phyloP scores from a whole-genome alignment of 805 yeast species.

The Ogataea pignaliae region DNA sequence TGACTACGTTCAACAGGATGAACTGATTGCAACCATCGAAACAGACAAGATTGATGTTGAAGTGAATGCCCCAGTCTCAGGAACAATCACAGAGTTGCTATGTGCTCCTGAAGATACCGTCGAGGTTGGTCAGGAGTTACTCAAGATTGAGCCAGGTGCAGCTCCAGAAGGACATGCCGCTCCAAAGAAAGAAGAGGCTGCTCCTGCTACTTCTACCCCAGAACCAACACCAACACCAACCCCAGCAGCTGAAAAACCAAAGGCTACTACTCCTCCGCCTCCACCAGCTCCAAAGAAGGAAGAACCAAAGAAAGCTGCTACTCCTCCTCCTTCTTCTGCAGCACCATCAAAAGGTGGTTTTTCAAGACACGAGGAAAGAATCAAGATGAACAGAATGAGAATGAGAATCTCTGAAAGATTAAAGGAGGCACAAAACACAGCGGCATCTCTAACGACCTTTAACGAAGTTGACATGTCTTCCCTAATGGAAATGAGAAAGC shows the following conservation, averaged over 20 bases:
- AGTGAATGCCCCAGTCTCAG: slow-evolving; percentile 90
- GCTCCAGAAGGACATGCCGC: slow-evolving; percentile 58
- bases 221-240: slow-evolving; percentile 15
- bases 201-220: slow-evolving; percentile 27
- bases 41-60: slow-evolving; percentile 98
- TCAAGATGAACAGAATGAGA: slow-evolving; percentile 99
- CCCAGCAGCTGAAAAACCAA: slow-evolving; percentile 13
- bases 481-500: slow-evolving; percentile 88
- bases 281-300: slow-evolving; percentile 13
- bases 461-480: slow-evolving; percentile 97
- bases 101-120: slow-evolving; percentile 89
- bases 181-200: slow-evolving; percentile 27
- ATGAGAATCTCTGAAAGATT: slow-evolving; percentile 97
- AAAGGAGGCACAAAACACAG: slow-evolving; percentile 98
- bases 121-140: slow-evolving; percentile 89
- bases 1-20: slow-evolving; percentile 82
- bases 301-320: slow-evolving; percentile 14
- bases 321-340: slow-evolving; percentile 26
- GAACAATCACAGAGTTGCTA: slow-evolving; percentile 80
- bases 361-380: slow-evolving; percentile 83
- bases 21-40: slow-evolving; percentile 92
- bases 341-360: slow-evolving; percentile 45
- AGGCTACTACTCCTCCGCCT: slow-evolving; percentile 11
- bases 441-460: slow-evolving; percentile 96
- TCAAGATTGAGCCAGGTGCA: slow-evolving; percentile 76